Conservation (phyloP, 345 rosid species). For the Salix dunnii region DNA sequence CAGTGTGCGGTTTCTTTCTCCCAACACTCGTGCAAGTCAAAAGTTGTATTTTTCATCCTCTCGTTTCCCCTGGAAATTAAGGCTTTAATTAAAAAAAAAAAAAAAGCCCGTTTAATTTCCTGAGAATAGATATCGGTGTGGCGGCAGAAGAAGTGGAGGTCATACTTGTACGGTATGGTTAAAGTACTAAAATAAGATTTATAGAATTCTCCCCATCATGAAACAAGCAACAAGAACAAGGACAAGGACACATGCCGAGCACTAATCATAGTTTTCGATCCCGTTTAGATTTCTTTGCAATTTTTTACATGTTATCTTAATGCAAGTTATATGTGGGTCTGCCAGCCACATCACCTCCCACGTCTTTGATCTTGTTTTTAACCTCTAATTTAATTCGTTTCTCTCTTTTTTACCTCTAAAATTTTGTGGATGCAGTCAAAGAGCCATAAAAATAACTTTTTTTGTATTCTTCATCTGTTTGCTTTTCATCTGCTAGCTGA, state of each 20-base stretch:
- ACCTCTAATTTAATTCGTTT: neutral
- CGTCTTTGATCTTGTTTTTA: neutral
- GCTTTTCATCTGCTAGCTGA: neutral
- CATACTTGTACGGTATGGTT: slow-evolving; percentile 27
- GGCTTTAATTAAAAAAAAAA: neutral
- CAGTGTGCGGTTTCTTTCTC: neutral
- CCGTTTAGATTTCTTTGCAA: neutral
- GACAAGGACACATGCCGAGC: slow-evolving; percentile 1
- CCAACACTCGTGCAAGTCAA: too few relatives aligned
- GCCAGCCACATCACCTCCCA: neutral
- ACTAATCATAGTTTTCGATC: slow-evolving; percentile 1
- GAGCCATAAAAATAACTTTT: neutral
- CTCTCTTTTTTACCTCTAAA: neutral
- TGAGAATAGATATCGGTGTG: neutral
- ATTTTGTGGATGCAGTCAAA: neutral
- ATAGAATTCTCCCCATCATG: slow-evolving; percentile 22
- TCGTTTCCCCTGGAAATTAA: neutral
- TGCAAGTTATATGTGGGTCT: neutral
- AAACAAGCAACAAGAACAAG: slow-evolving; percentile 6
- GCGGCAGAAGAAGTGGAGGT: slow-evolving; percentile 12
- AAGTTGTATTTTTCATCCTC: neutral
- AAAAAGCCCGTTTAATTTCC: neutral
- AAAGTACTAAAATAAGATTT: slow-evolving; percentile 21
- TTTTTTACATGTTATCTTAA: neutral
- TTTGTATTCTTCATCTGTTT: neutral